Evolutionary conservation across 2,329 filamentous ascomycete species (phyloP).

Genomic region (Lasiodiplodia theobromae): DNA sequence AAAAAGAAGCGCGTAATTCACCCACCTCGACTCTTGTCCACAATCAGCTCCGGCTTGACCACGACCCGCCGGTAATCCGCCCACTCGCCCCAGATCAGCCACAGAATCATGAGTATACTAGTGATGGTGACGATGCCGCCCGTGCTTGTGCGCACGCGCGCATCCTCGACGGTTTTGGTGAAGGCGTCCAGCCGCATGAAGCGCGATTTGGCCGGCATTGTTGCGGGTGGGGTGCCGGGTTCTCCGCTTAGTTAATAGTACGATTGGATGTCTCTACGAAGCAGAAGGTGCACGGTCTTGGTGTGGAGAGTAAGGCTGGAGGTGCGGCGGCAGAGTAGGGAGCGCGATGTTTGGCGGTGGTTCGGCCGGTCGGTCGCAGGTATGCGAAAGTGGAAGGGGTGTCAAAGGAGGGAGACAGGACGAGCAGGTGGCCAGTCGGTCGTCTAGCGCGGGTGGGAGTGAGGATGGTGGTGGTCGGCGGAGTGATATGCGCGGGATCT

Average conservation of each 20-base stretch:
- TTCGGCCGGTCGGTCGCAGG: neutral
- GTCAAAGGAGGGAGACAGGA: neutral
- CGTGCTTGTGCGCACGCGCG: conserved; percentile 91
- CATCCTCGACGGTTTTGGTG: conserved; percentile 98
- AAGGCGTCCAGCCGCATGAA: conserved; percentile 98
- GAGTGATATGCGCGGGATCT: neutral
- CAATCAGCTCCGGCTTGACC: conserved; percentile 90
- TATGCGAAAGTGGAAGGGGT: neutral
- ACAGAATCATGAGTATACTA: conserved; percentile 86
- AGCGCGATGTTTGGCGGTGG: neutral
- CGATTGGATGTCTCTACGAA: neutral
- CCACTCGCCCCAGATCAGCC: conserved; percentile 95
- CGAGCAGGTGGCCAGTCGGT: neutral
- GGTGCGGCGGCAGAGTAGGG: neutral
- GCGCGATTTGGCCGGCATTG: conserved; percentile 88
- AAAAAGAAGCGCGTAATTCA: conserved; percentile 18
- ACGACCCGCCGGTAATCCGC: conserved; percentile 84
- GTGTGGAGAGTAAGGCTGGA: neutral
- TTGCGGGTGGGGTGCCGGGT: conserved; percentile 11
- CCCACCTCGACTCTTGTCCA: conserved; percentile 93
- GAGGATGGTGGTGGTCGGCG: conserved; percentile 1
- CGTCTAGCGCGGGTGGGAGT: neutral
- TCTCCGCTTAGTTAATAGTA: neutral
- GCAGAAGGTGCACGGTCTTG: neutral
- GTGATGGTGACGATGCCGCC: conserved; percentile 94